Conservation (phyloP, 139 green algal genomes). For the Chlorokybus atmophyticus region DNA sequence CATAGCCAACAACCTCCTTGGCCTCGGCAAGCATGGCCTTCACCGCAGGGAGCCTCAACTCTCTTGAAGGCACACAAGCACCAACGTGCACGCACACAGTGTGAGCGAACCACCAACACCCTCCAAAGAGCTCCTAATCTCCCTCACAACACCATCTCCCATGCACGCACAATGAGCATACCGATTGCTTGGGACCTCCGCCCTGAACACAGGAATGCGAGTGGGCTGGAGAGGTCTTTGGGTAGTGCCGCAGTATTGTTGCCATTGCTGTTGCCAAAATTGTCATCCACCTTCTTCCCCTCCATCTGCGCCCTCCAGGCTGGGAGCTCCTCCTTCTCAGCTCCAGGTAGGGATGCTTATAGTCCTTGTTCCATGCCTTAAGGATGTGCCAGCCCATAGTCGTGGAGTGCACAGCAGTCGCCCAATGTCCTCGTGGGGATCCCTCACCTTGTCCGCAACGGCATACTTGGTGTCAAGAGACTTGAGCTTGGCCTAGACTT, state of each 20-base stretch:
- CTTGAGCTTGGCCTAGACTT: conserved; percentile 31
- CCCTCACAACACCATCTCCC: no score
- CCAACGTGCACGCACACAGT: no score
- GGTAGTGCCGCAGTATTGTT: neutral
- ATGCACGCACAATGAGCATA: conserved; percentile 58
- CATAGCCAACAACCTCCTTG: conserved; percentile 56
- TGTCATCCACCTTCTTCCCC: conserved; percentile 6
- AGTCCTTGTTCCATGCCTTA: conserved; percentile 50
- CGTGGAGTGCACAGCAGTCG: conserved; percentile 83
- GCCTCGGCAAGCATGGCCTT: conserved; percentile 61
- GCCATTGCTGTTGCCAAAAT: conserved; percentile 1
- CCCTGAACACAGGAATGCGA: conserved; percentile 76
- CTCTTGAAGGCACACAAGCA: no score
- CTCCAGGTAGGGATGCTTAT: conserved; percentile 61
- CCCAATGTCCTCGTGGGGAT: conserved; percentile 65
- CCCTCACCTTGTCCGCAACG: conserved; percentile 39
- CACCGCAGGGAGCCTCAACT: conserved; percentile 51
- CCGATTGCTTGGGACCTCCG: conserved; percentile 77
- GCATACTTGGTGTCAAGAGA: conserved; percentile 67
- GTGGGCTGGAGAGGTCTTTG: conserved; percentile 10
- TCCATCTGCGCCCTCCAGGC: neutral
- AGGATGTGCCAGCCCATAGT: conserved; percentile 73
- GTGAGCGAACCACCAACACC: no score
- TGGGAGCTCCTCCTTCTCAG: neutral
- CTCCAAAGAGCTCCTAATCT: no score